A percentile compares a stretch with the other conserved stretches of the same genome.
These are phyloP conservation scores for Viridothelium virens DNA, from an alignment of 495 filamentous ascomycete species.

Conservation along the genomic window DNA sequence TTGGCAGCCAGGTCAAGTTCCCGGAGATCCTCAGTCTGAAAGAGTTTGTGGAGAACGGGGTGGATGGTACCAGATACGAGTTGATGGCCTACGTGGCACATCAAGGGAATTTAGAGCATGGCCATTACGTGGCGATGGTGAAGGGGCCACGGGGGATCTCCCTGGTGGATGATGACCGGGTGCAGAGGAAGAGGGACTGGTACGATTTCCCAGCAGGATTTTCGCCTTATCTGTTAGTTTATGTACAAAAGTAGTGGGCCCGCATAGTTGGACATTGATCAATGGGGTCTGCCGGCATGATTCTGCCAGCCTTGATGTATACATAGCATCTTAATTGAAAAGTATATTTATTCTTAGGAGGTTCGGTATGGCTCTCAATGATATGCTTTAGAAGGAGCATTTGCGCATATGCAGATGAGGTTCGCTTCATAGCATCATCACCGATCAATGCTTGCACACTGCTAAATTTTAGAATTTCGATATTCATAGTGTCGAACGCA, in stretches of 20 bases:
- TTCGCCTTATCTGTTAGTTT: background rate
- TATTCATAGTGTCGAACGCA: too few relatives aligned
- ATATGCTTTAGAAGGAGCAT: too few relatives aligned
- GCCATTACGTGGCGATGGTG: constrained; percentile 8
- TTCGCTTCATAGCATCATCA: too few relatives aligned
- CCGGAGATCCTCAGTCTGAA: background rate
- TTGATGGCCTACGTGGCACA: constrained; percentile 4
- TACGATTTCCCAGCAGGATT: constrained; percentile 1
- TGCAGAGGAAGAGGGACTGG: constrained; percentile 1
- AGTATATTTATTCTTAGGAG: background rate
- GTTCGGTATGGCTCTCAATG: too few relatives aligned
- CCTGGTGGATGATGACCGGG: background rate
- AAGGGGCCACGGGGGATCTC: background rate
- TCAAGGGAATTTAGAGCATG: background rate
- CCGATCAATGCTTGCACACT: too few relatives aligned
- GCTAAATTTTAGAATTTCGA: too few relatives aligned
- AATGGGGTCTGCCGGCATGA: background rate
- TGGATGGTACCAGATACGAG: background rate
- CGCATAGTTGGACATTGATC: background rate
- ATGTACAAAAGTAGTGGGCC: background rate
- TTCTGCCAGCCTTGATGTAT: background rate
- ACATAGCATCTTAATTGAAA: background rate
- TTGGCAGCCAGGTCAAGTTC: background rate
- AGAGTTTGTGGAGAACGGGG: background rate
- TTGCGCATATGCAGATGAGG: too few relatives aligned